A percentile compares a stretch with the other conserved stretches of the same genome.
These are phyloP conservation scores for Neofusicoccum parvum DNA, from an alignment of 2,329 filamentous ascomycete species.

Conservation along the genomic window DNA sequence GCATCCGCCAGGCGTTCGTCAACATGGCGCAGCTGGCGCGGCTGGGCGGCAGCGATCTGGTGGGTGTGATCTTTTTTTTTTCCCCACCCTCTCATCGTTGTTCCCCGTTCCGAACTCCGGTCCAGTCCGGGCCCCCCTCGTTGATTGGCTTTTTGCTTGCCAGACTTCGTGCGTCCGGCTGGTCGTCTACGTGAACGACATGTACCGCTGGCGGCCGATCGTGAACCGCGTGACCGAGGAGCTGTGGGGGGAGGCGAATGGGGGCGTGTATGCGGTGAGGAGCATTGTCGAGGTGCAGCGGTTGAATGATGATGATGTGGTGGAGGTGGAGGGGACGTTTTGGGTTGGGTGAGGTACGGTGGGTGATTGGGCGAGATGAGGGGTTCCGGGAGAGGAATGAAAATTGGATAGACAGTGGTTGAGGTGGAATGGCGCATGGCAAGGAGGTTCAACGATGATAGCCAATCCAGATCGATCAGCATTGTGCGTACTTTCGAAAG, in stretches of 20 bases:
- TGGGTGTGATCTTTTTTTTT: not conserved
- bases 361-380: too few relatives aligned
- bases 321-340: constrained; percentile 24
- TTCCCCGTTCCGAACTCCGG: too few relatives aligned
- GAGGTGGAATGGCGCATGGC: too few relatives aligned
- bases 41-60: constrained; percentile 32
- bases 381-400: too few relatives aligned
- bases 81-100: too few relatives aligned
- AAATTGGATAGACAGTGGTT: too few relatives aligned
- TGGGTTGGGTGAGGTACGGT: constrained; percentile 3
- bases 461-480: too few relatives aligned
- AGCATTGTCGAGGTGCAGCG: constrained; percentile 37
- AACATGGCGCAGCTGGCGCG: constrained; percentile 37
- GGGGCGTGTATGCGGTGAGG: constrained; percentile 30
- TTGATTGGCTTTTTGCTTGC: too few relatives aligned
- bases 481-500: too few relatives aligned
- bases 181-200: constrained; percentile 38
- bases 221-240: constrained; percentile 36
- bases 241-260: constrained; percentile 33
- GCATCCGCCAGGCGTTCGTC: constrained; percentile 35
- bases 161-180: constrained; percentile 26
- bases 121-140: too few relatives aligned
- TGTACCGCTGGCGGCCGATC: constrained; percentile 38
- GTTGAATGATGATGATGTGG: constrained; percentile 31
- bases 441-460: too few relatives aligned